Base-by-base conservation (phyloP, 2,329 filamentous ascomycete species). In the Botrytis deweyae region DNA sequence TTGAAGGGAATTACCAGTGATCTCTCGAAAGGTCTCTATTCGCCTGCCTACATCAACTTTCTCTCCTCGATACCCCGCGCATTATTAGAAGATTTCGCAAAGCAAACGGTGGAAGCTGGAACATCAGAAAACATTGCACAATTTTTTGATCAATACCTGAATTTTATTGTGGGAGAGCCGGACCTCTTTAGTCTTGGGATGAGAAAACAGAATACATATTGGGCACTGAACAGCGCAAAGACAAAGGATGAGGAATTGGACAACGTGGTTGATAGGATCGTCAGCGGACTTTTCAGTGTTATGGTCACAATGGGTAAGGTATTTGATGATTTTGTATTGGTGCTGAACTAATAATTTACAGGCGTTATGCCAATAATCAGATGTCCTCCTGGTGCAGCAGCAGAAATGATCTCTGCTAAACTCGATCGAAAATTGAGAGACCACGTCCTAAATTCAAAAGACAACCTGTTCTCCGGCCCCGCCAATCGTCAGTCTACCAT, bases 251-350 rank as follows among this genome's bases (percentile, higher is more conserved):
- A 96, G 74, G 93, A 96, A 80, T 88, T 99, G 72, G 96, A 98
- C 80, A 86, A 88, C 70, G 90, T 96, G 55, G 89, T 99, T 46
- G 95, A 99, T 82, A 91, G 91, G 78, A 95, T 98, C 76, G 96
- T 99, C 69, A 97, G 93, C 79, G 96, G 96, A 0, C 85, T 99
- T n/a, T 99, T 98, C 84, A 98, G 95, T 76, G 96, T 99, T 67
- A 92, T 96, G 74, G 96, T 97, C n/a, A 99, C 96, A 8, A 97
- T 98, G 94, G 95, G 94, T 92, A 86, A 74, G 86, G 77, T 29
- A 20, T 61, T 42, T 55, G 20, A 70, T 40, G 59, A 42, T 36
- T 42, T 10, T 64, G 44, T 58, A 52, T 44, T 46, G 59, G n/a
- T 40, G 62, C 49, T 64, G 52, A 59, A 67, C 81, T 84, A 75